These are phyloP conservation scores for Podospora conica DNA, from an alignment of 495 filamentous ascomycete species.

Conservation along the genomic window DNA sequence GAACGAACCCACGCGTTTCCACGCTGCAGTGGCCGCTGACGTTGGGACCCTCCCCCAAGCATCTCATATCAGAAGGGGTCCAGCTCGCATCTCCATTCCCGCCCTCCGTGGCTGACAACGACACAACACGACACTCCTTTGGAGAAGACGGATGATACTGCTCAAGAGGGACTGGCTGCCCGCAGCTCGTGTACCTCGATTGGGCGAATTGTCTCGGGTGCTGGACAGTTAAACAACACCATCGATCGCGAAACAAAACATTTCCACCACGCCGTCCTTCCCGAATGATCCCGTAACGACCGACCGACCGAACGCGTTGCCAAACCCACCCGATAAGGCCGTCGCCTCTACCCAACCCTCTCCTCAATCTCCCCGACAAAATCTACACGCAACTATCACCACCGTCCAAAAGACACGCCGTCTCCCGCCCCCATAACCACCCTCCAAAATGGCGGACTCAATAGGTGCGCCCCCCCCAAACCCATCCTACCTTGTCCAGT, in stretches of 20 bases:
- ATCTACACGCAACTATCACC: background rate
- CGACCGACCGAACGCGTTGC: background rate
- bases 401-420: background rate
- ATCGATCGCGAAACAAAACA: background rate
- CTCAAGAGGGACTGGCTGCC: background rate
- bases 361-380: background rate
- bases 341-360: background rate
- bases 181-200: background rate
- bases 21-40: background rate
- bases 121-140: background rate
- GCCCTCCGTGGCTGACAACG: background rate
- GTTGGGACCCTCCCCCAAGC: background rate
- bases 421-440: background rate
- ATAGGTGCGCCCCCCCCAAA: conserved; percentile 35
- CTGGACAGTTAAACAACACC: background rate
- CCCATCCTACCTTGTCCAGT: background rate
- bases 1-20: background rate
- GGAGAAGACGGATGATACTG: background rate
- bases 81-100: background rate
- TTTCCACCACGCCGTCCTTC: background rate
- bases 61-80: background rate
- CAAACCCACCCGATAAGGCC: background rate
- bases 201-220: background rate
- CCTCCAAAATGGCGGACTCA: conserved; percentile 41
- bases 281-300: background rate